Percentiles rank a stretch among this genome's conserved stretches.
These are phyloP conservation scores for Aspergillus ibericus DNA, from an alignment of 2,329 filamentous ascomycete species.

Conservation along the genomic window DNA sequence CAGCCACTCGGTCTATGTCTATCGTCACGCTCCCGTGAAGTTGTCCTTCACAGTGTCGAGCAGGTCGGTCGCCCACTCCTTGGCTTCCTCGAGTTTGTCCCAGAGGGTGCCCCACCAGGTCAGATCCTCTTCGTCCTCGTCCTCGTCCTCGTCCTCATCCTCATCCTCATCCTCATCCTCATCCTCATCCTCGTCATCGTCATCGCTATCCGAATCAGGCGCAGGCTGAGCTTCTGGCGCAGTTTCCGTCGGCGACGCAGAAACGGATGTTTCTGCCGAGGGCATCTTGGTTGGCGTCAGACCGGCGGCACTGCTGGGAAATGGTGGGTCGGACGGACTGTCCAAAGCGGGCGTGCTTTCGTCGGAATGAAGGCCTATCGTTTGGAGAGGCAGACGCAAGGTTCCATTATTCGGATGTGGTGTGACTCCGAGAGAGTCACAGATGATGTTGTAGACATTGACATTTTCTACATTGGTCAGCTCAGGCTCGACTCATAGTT, in stretches of 20 bases:
- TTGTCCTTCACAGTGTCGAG: constrained; percentile 33
- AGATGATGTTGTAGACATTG: constrained; percentile 92
- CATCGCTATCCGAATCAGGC: constrained; percentile 18
- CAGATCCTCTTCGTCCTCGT: constrained; percentile 21
- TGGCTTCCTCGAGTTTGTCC: constrained; percentile 35
- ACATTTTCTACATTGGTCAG: constrained; percentile 68
- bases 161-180: no score
- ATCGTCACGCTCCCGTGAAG: constrained; percentile 11
- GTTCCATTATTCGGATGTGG: constrained; percentile 87
- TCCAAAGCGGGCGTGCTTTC: constrained; percentile 32
- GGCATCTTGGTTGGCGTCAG: neutral
- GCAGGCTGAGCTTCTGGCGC: neutral
- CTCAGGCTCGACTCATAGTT: neutral
- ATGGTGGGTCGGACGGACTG: constrained; percentile 35
- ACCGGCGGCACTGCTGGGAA: constrained; percentile 7
- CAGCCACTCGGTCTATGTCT: constrained; percentile 1
- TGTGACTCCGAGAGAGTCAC: constrained; percentile 75
- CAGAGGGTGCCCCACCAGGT: constrained; percentile 37
- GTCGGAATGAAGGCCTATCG: constrained; percentile 48
- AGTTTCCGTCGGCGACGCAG: neutral
- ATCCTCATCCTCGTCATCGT: constrained; percentile 25
- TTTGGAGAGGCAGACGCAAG: constrained; percentile 53
- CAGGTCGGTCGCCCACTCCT: constrained; percentile 38
- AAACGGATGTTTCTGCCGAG: neutral
- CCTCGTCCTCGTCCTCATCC: no score